Base-by-base conservation (phyloP, 1,284 basidiomycete species). In the Ustilago shanxiensis region DNA sequence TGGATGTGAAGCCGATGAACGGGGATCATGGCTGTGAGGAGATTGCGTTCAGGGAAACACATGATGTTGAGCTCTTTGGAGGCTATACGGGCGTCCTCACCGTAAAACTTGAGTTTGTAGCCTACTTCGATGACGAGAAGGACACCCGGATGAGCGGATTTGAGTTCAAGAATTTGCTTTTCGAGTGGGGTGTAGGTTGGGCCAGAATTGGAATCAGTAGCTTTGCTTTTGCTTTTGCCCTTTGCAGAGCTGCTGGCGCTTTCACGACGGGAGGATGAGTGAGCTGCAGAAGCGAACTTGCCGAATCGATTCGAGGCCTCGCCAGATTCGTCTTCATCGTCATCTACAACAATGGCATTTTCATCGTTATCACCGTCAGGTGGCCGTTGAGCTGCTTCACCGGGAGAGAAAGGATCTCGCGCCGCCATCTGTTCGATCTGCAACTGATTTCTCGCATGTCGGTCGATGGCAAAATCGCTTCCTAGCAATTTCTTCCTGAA, bases 21-120 rank as follows among this genome's bases (percentile, higher is more conserved):
- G 0, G 95, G 95, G 49, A 98, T 92, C 33, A 92, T 93, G 0
- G 95, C 95, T 0, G 91, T 90, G 61, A 91, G 87, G 73, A 96
- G 92, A 86, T 96, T 95, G 29, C 93, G 90, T 65, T 92, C 90
- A 26, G 87, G 89, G 81, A 91, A 95, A 73, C 91, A 90, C 13
- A 81, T 80, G 84, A 97, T 94, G 52, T 93, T 93, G 18, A 97
- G 89, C 82, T 93, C 91, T 85, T 90, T 90, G 16, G 91, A 90
- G 3, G 94, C 95, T 37, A 91, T 89, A 91, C 93, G 91, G 0
- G 95, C 95, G 83, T 97, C 95, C 28, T 95, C 92, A 35, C 92
- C 94, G 82, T 92, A 95, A 83, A 97, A 78, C 85, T 89, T 91
- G 87, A 92, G 93, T 66, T 83, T 85, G 78, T 85, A 85, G 52